phyloP scores from a whole-genome alignment of 78 protist genomes.

The Cavenderia fasciculata region DNA sequence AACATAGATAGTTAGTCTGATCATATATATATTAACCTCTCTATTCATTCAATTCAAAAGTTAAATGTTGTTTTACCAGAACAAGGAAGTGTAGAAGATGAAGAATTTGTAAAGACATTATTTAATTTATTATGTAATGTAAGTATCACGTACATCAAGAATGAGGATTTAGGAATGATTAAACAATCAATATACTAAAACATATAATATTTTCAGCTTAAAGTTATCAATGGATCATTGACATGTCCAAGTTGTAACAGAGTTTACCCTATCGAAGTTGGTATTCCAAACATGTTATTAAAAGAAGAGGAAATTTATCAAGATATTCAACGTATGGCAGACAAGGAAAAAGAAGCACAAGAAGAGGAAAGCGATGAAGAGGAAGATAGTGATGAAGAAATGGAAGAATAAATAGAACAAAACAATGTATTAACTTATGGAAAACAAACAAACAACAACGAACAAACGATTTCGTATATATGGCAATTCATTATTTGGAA shows the following conservation, averaged over 20 bases:
- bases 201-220: slow-evolving; percentile 8
- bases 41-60: no score
- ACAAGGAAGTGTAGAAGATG: no score
- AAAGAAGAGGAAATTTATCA: slow-evolving; percentile 76
- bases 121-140: slow-evolving; percentile 14
- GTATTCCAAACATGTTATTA: slow-evolving; percentile 78
- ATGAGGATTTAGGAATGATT: neutral
- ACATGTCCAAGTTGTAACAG: slow-evolving; percentile 65
- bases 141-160: neutral
- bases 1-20: no score
- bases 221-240: slow-evolving; percentile 61
- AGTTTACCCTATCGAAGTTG: slow-evolving; percentile 57
- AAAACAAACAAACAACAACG: no score
- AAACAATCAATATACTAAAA: neutral
- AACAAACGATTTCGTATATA: no score
- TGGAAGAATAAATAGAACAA: no score
- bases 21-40: no score
- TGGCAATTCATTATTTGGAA: neutral
- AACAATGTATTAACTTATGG: no score
- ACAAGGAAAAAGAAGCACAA: neutral
- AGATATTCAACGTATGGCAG: slow-evolving; percentile 10
- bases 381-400: neutral
- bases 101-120: slow-evolving; percentile 64
- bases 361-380: neutral
- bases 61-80: no score